Evolutionary conservation across 352 stramenopile genomes (phyloP).

Genomic region (Nothophytophthora sp.): DNA sequence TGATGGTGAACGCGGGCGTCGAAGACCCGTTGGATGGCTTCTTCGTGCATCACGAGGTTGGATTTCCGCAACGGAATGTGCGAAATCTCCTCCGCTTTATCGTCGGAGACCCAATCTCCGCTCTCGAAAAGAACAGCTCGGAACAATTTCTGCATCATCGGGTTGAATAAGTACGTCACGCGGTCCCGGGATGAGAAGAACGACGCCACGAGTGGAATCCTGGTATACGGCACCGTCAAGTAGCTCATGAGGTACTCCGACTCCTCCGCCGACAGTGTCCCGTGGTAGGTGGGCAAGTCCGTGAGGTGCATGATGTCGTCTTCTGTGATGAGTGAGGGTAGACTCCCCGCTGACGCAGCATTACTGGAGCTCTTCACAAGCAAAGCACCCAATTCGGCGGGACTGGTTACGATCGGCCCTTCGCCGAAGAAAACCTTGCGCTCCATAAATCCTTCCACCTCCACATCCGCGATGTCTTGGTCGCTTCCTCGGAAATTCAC

Average conservation of each 20-base stretch:
- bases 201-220: slow-evolving; percentile 97
- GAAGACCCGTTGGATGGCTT: slow-evolving; percentile 73
- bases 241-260: slow-evolving; percentile 98
- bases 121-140: slow-evolving; percentile 90
- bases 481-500: slow-evolving; percentile 87
- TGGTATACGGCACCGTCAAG: slow-evolving; percentile 98
- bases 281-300: slow-evolving; percentile 96
- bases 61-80: slow-evolving; percentile 84
- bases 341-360: slow-evolving; percentile 25
- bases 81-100: slow-evolving; percentile 62
- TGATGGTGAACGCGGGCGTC: slow-evolving; percentile 78
- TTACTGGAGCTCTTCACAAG: slow-evolving; percentile 56
- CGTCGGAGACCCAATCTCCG: slow-evolving; percentile 79
- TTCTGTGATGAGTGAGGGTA: slow-evolving; percentile 81
- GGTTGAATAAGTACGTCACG: slow-evolving; percentile 89
- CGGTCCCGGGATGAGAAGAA: slow-evolving; percentile 96
- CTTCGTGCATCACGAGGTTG: slow-evolving; percentile 78
- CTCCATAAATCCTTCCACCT: slow-evolving; percentile 86
- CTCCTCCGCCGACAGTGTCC: slow-evolving; percentile 95
- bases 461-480: slow-evolving; percentile 89
- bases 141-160: slow-evolving; percentile 80
- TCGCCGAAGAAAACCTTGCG: slow-evolving; percentile 90
- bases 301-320: slow-evolving; percentile 98
- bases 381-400: slow-evolving; percentile 61
- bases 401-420: slow-evolving; percentile 80